A percentile compares a stretch with the other conserved stretches of the same genome.
phyloP scores from a whole-genome alignment of 352 stramenopile genomes.

The Phytophthora hybrid region DNA sequence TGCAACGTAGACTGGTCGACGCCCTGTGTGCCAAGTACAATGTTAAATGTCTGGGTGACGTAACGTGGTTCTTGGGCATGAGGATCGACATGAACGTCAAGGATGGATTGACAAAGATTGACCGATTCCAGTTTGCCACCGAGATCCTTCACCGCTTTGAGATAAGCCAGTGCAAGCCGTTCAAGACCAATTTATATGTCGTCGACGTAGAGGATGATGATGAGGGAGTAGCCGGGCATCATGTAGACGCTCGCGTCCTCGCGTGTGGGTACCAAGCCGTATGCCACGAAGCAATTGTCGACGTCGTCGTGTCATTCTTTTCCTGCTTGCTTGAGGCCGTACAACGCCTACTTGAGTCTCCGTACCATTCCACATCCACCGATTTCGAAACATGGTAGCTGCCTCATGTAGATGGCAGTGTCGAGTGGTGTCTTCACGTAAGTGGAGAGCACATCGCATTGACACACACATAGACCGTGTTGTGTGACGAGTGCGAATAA shows the following conservation, averaged over 20 bases:
- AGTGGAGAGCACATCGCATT: slow-evolving; percentile 1
- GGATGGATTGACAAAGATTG: not conserved
- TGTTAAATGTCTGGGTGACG: slow-evolving; percentile 6
- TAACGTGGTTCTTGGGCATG: slow-evolving; percentile 15
- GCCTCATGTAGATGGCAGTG: slow-evolving; percentile 9
- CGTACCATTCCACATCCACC: slow-evolving; percentile 9
- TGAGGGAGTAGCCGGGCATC: not conserved
- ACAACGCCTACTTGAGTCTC: slow-evolving; percentile 4
- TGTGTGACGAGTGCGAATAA: slow-evolving; percentile 5
- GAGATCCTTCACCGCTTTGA: slow-evolving; percentile 7
- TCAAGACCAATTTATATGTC: slow-evolving; percentile 8
- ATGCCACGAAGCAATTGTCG: not conserved
- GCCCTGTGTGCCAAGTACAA: not conserved
- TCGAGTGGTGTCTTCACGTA: not conserved
- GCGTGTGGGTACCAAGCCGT: not conserved
- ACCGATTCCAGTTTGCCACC: slow-evolving; percentile 9
- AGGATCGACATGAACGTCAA: not conserved
- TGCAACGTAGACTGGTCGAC: not conserved
- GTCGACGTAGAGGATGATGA: slow-evolving; percentile 13
- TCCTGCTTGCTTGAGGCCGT: not conserved
- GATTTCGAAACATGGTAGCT: slow-evolving; percentile 6
- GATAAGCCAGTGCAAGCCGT: not conserved
- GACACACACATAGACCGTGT: not conserved
- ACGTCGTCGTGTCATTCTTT: slow-evolving; percentile 10
- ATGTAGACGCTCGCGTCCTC: slow-evolving; percentile 1